These are phyloP conservation scores for Pseudogymnoascus sp. DNA, from an alignment of 2,329 filamentous ascomycete species.

Conservation along the genomic window DNA sequence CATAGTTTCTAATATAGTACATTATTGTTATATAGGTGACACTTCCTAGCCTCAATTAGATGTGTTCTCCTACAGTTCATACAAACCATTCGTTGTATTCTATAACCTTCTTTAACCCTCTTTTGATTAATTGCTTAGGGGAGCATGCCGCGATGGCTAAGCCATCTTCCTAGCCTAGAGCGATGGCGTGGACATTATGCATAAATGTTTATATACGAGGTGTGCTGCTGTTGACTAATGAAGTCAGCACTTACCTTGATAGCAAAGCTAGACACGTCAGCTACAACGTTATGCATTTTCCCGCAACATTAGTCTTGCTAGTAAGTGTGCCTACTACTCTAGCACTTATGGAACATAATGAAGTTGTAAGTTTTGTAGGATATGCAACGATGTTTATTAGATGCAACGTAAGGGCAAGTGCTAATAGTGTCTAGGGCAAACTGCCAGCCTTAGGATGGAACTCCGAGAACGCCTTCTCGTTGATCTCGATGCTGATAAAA, in stretches of 20 bases:
- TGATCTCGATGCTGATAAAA: slow-evolving; percentile 41
- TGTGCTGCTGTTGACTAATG: not conserved
- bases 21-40: no score
- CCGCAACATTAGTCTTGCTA: not conserved
- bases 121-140: no score
- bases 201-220: not conserved
- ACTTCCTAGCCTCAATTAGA: no score
- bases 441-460: slow-evolving; percentile 38
- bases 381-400: not conserved
- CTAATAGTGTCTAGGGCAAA: slow-evolving; percentile 16
- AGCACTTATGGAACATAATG: not conserved
- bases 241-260: not conserved
- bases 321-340: not conserved
- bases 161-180: no score
- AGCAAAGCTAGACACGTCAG: not conserved
- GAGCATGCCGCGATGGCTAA: no score
- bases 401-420: not conserved
- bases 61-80: no score
- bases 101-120: no score
- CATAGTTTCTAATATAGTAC: no score
- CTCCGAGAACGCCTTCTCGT: slow-evolving; percentile 47
- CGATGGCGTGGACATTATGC: no score
- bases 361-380: not conserved
- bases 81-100: no score
- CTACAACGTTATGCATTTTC: not conserved